A percentile compares a stretch with the other conserved stretches of the same genome.
Conservation (phyloP, 2,329 filamentous ascomycete genomes). For the Trichoderma cornu-damae region DNA sequence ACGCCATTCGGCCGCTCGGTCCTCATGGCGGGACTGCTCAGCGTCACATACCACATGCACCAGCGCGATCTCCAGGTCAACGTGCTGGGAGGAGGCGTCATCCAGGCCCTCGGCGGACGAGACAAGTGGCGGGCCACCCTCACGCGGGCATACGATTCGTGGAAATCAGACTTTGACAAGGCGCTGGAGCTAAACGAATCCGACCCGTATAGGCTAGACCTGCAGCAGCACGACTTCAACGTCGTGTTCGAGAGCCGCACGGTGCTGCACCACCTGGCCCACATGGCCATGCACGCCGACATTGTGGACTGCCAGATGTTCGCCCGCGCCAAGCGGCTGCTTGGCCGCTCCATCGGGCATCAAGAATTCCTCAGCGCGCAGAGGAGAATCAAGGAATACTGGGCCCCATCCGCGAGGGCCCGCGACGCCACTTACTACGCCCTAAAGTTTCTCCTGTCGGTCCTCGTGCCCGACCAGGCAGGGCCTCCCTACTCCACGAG, state of each 20-base stretch:
- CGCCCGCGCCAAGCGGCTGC: conserved; percentile 75
- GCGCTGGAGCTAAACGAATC: conserved; percentile 59
- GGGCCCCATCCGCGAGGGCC: conserved; percentile 84
- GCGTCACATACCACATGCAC: conserved; percentile 96
- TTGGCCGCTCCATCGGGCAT: conserved; percentile 77
- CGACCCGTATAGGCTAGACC: conserved; percentile 51
- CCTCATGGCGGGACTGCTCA: conserved; percentile 88
- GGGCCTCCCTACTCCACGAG: conserved; percentile 35
- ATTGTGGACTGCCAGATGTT: conserved; percentile 98
- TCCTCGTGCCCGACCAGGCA: conserved; percentile 56
- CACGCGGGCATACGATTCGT: conserved; percentile 84
- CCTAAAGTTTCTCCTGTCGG: conserved; percentile 79
- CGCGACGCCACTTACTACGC: conserved; percentile 92
- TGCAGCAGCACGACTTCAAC: conserved; percentile 55
- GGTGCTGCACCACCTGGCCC: conserved; percentile 86
- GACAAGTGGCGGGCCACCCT: conserved; percentile 88
- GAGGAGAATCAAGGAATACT: conserved; percentile 77
- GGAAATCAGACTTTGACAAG: conserved; percentile 88
- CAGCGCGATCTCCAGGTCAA: conserved; percentile 90
- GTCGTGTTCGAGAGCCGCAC: conserved; percentile 79
- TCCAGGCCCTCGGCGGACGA: conserved; percentile 73
- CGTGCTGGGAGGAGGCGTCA: conserved; percentile 68
- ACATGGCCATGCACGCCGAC: conserved; percentile 97
- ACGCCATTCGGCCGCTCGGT: conserved; percentile 92
- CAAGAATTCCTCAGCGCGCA: conserved; percentile 76